Evolutionary conservation across 179 eudicot genomes (phyloP), one percentile per base, ranked within the genome.

Genomic region (Nepenthes alata): DNA sequence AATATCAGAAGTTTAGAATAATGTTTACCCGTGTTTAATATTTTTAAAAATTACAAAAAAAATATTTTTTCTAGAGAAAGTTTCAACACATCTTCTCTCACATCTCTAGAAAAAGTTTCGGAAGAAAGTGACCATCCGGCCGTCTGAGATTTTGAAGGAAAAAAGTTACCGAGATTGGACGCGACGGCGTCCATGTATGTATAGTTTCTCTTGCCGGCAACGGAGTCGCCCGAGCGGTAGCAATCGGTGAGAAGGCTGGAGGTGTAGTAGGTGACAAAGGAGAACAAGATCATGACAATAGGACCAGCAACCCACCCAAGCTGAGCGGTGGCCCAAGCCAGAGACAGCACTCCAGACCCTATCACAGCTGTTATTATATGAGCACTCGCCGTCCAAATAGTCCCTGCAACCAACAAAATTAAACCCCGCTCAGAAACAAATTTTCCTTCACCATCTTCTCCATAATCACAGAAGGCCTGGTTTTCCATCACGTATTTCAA

Each of bases 291-390:
- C 76, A 80, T 53, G 11, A 78, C 75, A n/a, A 63, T 11, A 0
- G 83, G 83, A 7, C 85, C 85, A 0, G 78, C 81, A 2, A 80
- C 54, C 88, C 88, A 80, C 0, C 85, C 88, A 6, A 80, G 67
- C 58, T 83, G 88, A 5, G 85, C 88, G 0, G 66, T 69, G 7
- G 81, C 85, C 85, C 85, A 83, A n/a, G 88, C 88, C 63, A 78
- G 49, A 2, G 83, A 76, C 37, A 83, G 41, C 34, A 83, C 85
- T 2, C 85, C 85, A 1, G 88, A 83, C 5, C 88, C 88, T 48
- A 83, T 80, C n/a, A 80, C 85, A 0, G 85, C 88, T 11, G 85
- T 80, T 45, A 83, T 80, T 7, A 83, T 83, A 36, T 83, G 85
- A 16, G 88, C 82, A 53, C 79, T 80, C 47, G 85, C 88, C 0